These are phyloP conservation scores for Quercus gilva DNA, from an alignment of 306 rosid species.

Conservation along the genomic window DNA sequence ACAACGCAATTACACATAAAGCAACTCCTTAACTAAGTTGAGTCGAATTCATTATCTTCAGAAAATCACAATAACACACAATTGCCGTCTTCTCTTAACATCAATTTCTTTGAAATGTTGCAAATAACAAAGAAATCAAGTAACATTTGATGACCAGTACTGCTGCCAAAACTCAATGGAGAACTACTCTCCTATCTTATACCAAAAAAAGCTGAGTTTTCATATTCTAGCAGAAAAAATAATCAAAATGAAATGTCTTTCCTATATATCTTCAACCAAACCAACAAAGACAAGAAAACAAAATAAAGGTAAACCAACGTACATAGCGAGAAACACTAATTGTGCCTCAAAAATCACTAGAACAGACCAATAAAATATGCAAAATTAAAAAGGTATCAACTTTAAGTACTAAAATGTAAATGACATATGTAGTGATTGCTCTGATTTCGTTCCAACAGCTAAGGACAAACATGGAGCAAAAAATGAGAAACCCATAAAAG, in stretches of 20 bases:
- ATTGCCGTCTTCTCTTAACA: not conserved
- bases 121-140: not conserved
- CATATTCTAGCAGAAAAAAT: not conserved
- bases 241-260: not conserved
- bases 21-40: not conserved
- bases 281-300: not conserved
- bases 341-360: not conserved
- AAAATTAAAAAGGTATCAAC: not conserved
- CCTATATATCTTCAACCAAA: not conserved
- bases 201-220: no score
- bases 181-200: not conserved
- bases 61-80: not conserved
- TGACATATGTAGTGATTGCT: not conserved
- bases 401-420: not conserved
- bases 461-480: not conserved
- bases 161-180: not conserved
- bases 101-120: not conserved
- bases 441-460: slow-evolving; percentile 6
- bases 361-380: not conserved
- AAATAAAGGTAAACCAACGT: not conserved
- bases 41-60: not conserved
- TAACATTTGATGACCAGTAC: not conserved
- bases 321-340: not conserved
- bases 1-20: not conserved
- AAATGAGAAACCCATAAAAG: slow-evolving; percentile 5